Evolutionary conservation across 2,329 filamentous ascomycete species (phyloP), one percentile per base, ranked within the genome.

Genomic region (Curvularia hawaiiensis): DNA sequence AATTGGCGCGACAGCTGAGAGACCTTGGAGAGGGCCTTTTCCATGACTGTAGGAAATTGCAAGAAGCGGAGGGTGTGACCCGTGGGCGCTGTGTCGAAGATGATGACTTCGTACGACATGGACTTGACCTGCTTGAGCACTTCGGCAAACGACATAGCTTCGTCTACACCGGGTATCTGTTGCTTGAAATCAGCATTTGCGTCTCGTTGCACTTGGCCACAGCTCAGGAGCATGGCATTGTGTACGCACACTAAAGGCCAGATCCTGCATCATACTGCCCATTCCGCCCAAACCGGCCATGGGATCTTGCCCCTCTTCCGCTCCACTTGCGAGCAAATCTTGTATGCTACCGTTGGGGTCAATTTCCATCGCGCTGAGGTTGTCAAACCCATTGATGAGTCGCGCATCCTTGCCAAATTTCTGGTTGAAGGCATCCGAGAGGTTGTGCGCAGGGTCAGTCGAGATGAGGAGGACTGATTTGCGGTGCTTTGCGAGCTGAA

Each of bases 71-170:
- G 88, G 1, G 95, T 99, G 84, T 99, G 95, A 67, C 95, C 95
- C 16, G 95, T 99, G 16, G 95, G 95, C 3, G 95, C 95, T 33
- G 95, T 99, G 79, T 99, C 95, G 85, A 99, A 99, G 78, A 99
- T 91, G 80, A 99, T 98, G 72, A 94, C 92, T 78, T 98, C 95
- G 85, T 99, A 99, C 49, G 92, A 96, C 75, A 98, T 90, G 40
- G 92, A 96, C 81, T 98, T 98, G 81, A 99, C 95, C 80, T 99
- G 95, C 80, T 99, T 99, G 72, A 99, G 85, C 64, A 99, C 95
- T 82, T 99, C 95, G 76, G 95, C 95, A 75, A 99, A 99, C 56
- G 93, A 97, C 95, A 99, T 99, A 77, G 95, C 95, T 79, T 99
- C 95, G 76, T 99, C 95, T 62, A 99, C 96, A 79, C 95, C 95